Conservation (phyloP, 805 yeast genomes). For the Hanseniaspora pseudoguilliermondii region DNA sequence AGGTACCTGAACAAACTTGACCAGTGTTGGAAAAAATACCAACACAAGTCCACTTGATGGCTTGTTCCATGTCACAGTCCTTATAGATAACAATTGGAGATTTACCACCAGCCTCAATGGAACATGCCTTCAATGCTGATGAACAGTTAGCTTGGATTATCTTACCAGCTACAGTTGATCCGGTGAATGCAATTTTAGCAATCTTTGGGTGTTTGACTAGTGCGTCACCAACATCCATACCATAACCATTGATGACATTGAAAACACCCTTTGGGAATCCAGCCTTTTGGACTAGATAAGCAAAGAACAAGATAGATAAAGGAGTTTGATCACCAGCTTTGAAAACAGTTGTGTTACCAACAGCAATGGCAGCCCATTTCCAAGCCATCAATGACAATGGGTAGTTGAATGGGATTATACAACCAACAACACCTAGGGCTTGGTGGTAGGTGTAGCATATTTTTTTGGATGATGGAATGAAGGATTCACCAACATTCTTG, state of each 20-base stretch:
- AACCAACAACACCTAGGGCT: slow-evolving; percentile 55
- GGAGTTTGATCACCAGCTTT: slow-evolving; percentile 72
- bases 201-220: slow-evolving; percentile 48
- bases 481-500: slow-evolving; percentile 48
- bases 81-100: slow-evolving; percentile 51
- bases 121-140: slow-evolving; percentile 46
- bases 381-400: slow-evolving; percentile 63
- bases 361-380: slow-evolving; percentile 71
- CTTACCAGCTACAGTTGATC: slow-evolving; percentile 56
- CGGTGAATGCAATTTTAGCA: slow-evolving; percentile 52
- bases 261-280: slow-evolving; percentile 71
- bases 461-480: slow-evolving; percentile 25
- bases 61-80: slow-evolving; percentile 53
- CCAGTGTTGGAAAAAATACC: slow-evolving; percentile 57
- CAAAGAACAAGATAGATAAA: slow-evolving; percentile 50
- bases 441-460: slow-evolving; percentile 60
- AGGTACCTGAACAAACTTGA: slow-evolving; percentile 57
- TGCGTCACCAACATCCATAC: slow-evolving; percentile 56
- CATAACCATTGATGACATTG: slow-evolving; percentile 59
- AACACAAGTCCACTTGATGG: slow-evolving; percentile 53
- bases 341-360: slow-evolving; percentile 61
- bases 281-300: slow-evolving; percentile 44
- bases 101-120: slow-evolving; percentile 64
- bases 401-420: slow-evolving; percentile 63
- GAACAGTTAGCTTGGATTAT: slow-evolving; percentile 52